Evolutionary conservation across 2,329 filamentous ascomycete species (phyloP), one percentile per base, ranked within the genome.

Genomic region (Chalara sp.): DNA sequence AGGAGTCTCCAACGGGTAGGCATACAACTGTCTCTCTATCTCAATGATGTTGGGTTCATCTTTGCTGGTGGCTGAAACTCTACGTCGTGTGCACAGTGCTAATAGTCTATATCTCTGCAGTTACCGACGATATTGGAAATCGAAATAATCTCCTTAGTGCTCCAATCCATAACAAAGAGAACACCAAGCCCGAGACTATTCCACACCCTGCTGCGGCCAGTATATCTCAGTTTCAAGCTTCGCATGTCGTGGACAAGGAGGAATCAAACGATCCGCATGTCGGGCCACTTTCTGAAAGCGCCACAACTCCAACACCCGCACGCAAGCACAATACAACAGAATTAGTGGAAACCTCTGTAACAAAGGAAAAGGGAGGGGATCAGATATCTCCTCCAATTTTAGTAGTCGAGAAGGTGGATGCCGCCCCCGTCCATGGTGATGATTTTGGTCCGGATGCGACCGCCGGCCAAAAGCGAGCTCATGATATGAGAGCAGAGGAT

Each of bases 1-100:
- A 87, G 52, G 72, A 71, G 43, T 72, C 75, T 49, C 76, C 80
- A 11, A 81, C 74, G 49, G 74, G 84, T 86, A 71, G 57, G 74
- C 54, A 13, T 37, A 37, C 35, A 8, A 37, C 4, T 10, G n/a
- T 37, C 35, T 37, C 35, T 10, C 21, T 3, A 21, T 21, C 21
- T 21, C 21, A 21, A 21, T 21, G 21, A 21, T 21, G 21, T 21
- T 21, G 21, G 21, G 21, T 21, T 21, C 41, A 30, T n/a, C 12
- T 12, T 40, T 49, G 46, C 50, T 48, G 45, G 55, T 47, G 41
- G 41, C 40, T 47, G 39, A 46, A 30, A 12, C 21, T 21, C 21
- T 21, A 21, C 21, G 21, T 21, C 21, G 21, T 21, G 2, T 21
- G 21, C 3, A 21, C 21, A 21, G 2, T 21, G 21, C 21, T 21